Conservation (phyloP, 352 stramenopile genomes). For the Detonula confervacea region DNA sequence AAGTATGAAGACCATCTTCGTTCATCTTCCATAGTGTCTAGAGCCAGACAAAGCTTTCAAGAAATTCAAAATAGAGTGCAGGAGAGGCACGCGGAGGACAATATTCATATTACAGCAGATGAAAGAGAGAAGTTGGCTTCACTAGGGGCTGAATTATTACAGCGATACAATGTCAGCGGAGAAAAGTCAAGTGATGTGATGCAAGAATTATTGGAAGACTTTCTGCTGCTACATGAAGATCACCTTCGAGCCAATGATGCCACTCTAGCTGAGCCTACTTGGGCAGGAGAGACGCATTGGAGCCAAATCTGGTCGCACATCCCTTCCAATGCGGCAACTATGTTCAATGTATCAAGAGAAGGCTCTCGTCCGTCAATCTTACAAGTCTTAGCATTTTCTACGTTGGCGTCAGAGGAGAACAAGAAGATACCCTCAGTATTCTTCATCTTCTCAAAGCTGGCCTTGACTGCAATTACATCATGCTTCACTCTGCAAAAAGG, state of each 20-base stretch:
- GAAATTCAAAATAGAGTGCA: conserved; percentile 28
- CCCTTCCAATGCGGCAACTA: conserved; percentile 34
- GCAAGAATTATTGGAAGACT: conserved; percentile 77
- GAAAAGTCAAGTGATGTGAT: conserved; percentile 51
- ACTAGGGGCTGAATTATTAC: conserved; percentile 54
- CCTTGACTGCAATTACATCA: conserved; percentile 34
- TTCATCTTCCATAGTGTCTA: conserved; percentile 75
- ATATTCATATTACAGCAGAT: conserved; percentile 16
- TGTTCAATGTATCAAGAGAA: conserved; percentile 22
- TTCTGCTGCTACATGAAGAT: conserved; percentile 61
- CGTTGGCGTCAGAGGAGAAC: conserved; percentile 37
- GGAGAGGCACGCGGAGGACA: conserved; percentile 2
- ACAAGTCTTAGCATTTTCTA: conserved; percentile 51
- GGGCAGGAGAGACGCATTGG: conserved; percentile 17
- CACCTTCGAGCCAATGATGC: conserved; percentile 17
- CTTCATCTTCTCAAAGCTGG: conserved; percentile 43
- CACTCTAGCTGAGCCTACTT: background rate
- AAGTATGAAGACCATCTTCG: conserved; percentile 72
- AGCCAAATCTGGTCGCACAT: conserved; percentile 47
- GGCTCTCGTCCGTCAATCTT: conserved; percentile 55
- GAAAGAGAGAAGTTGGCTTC: conserved; percentile 40
- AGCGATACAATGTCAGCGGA: conserved; percentile 63
- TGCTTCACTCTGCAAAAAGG: conserved; percentile 16
- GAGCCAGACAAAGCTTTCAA: conserved; percentile 67
- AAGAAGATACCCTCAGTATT: conserved; percentile 33